Evolutionary conservation across 345 rosid species (phyloP).

Genomic region (Arabis alpina): DNA sequence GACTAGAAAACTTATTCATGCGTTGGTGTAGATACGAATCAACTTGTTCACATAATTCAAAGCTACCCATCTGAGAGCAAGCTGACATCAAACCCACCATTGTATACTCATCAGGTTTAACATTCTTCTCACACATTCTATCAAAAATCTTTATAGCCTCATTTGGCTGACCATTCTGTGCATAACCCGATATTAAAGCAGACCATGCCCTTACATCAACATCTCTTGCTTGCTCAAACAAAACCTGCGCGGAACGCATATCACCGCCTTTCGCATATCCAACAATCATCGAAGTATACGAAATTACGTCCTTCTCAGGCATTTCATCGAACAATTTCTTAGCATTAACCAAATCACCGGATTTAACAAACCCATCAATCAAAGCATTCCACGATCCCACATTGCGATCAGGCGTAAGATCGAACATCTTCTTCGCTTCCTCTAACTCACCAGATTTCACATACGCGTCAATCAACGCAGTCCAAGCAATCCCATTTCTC

Average conservation of each 20-base stretch:
- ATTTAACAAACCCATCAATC: conserved; percentile 55
- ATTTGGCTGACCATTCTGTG: conserved; percentile 59
- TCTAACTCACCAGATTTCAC: conserved; percentile 52
- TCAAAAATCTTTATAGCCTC: conserved; percentile 54
- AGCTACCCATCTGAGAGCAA: conserved; percentile 67
- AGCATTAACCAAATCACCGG: conserved; percentile 62
- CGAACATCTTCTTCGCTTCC: conserved; percentile 56
- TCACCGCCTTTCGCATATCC: conserved; percentile 73
- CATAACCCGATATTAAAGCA: conserved; percentile 67
- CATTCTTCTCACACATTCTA: conserved; percentile 45
- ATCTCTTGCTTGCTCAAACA: conserved; percentile 56
- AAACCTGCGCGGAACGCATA: conserved; percentile 51
- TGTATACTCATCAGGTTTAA: conserved; percentile 65
- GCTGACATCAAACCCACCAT: conserved; percentile 72
- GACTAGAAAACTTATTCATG: conserved; percentile 46
- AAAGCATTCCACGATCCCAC: conserved; percentile 66
- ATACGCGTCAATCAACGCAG: conserved; percentile 67
- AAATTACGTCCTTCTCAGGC: conserved; percentile 63
- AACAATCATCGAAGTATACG: conserved; percentile 77
- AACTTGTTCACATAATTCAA: conserved; percentile 61
- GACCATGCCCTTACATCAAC: conserved; percentile 63
- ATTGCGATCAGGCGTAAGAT: conserved; percentile 63
- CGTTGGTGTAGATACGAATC: conserved; percentile 55
- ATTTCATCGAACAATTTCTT: conserved; percentile 66
- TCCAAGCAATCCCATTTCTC: conserved; percentile 75